phyloP scores from a whole-genome alignment of 352 stramenopile genomes.

The Thalassiosira hispida region DNA sequence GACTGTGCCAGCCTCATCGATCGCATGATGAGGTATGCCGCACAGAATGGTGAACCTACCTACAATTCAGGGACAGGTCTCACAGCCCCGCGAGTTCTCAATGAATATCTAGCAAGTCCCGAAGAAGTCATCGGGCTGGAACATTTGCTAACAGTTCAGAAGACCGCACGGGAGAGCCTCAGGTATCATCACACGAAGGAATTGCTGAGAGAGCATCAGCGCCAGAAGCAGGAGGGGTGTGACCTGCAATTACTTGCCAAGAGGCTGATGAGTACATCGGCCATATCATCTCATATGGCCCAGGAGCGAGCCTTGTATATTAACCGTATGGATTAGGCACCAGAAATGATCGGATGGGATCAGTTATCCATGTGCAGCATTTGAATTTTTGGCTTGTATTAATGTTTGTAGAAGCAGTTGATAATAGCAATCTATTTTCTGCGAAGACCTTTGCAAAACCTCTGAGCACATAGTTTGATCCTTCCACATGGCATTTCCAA shows the following conservation, averaged over 20 bases:
- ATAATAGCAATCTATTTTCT: too few relatives aligned
- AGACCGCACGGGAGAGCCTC: background rate
- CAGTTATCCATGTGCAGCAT: too few relatives aligned
- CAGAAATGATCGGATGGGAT: too few relatives aligned
- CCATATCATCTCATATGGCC: conserved; percentile 8
- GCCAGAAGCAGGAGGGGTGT: conserved; percentile 9
- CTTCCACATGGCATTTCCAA: too few relatives aligned
- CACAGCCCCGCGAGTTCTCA: conserved; percentile 3
- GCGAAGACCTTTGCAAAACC: too few relatives aligned
- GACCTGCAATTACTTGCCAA: background rate
- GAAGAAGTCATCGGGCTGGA: conserved; percentile 13
- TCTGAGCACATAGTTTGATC: too few relatives aligned
- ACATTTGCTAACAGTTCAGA: background rate
- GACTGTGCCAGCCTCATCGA: background rate
- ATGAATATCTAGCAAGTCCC: conserved; percentile 9
- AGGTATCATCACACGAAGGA: background rate
- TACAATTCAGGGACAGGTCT: conserved; percentile 9
- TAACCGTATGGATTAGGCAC: background rate
- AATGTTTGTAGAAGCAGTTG: too few relatives aligned
- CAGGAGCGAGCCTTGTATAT: conserved; percentile 14
- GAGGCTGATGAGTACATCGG: background rate
- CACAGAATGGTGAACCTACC: background rate
- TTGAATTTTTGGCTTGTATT: too few relatives aligned
- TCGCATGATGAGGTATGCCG: conserved; percentile 5
- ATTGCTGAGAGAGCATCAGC: background rate